These are phyloP conservation scores for Astrothelium subdiscretum DNA, from an alignment of 495 filamentous ascomycete genomes.

Conservation along the genomic window DNA sequence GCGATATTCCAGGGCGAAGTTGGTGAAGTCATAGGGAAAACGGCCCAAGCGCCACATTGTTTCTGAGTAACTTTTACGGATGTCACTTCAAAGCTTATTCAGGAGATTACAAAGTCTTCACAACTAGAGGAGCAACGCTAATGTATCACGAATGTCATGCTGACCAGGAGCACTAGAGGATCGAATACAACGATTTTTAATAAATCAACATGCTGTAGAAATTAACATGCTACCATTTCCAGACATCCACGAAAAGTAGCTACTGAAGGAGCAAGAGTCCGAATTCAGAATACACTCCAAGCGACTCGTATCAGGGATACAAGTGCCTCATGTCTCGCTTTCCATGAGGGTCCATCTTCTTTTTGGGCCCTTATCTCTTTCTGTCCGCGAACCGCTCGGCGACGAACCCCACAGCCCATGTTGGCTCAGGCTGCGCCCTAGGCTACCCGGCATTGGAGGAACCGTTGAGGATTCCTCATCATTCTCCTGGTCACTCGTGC, in stretches of 20 bases:
- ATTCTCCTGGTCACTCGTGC: not conserved
- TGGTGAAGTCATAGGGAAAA: not conserved
- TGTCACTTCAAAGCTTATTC: not conserved
- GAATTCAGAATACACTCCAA: not conserved
- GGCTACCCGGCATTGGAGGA: not conserved
- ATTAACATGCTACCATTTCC: too few relatives aligned
- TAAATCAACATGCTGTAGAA: too few relatives aligned
- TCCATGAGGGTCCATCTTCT: conserved; percentile 23
- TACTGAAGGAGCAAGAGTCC: too few relatives aligned
- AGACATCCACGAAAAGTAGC: too few relatives aligned
- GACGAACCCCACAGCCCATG: conserved; percentile 22
- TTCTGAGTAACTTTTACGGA: not conserved
- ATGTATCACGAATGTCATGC: too few relatives aligned
- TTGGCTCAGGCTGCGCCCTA: conserved; percentile 8
- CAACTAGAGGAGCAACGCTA: too few relatives aligned
- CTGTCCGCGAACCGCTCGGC: conserved; percentile 4
- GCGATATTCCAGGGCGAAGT: not conserved
- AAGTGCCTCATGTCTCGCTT: not conserved
- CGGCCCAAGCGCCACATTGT: not conserved
- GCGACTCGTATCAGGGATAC: not conserved
- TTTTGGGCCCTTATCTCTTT: conserved; percentile 21
- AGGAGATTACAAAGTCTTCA: not conserved
- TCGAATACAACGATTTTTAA: too few relatives aligned
- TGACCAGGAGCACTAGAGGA: not conserved
- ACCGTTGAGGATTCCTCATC: not conserved